Percentiles rank a stretch among this genome's conserved stretches.
These are phyloP conservation scores for Rhodotorula diobovata DNA, from an alignment of 768 basidiomycete genomes.

Conservation along the genomic window DNA sequence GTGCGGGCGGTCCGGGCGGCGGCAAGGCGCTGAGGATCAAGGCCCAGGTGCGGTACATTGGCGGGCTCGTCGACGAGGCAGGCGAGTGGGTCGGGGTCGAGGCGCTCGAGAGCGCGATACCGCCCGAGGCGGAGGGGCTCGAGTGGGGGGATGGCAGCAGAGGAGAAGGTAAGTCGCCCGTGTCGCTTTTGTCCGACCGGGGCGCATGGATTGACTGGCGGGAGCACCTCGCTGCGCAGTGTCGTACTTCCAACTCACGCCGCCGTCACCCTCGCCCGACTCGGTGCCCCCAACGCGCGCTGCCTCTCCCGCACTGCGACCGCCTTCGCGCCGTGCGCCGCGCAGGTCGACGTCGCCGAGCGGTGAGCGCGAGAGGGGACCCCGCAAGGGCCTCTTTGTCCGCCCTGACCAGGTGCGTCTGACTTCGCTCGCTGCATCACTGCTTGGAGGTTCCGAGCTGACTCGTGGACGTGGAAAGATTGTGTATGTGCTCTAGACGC, in stretches of 20 bases:
- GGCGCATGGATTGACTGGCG: constrained; percentile 42
- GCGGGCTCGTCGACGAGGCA: constrained; percentile 63
- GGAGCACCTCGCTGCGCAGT: neutral
- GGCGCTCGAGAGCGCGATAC: constrained; percentile 20
- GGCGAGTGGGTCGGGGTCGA: constrained; percentile 91
- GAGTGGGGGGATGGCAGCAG: constrained; percentile 81
- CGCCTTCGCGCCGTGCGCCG: constrained; percentile 8
- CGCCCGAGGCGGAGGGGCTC: constrained; percentile 53
- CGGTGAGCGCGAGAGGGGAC: constrained; percentile 7
- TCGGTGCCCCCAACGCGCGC: constrained; percentile 54
- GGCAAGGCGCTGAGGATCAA: constrained; percentile 63
- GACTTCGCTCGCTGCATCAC: neutral
- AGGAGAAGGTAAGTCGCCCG: constrained; percentile 59
- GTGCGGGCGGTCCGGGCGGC: neutral
- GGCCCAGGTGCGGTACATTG: constrained; percentile 81
- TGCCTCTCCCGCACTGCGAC: constrained; percentile 9
- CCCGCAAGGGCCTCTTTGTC: constrained; percentile 35
- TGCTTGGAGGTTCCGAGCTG: too few species aligned
- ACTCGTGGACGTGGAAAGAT: neutral
- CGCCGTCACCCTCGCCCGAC: neutral
- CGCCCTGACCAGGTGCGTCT: constrained; percentile 36
- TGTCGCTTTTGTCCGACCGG: neutral
- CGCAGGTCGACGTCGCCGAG: constrained; percentile 18
- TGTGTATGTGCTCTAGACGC: constrained; percentile 20
- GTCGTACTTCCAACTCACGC: neutral